Conservation (phyloP, 306 rosid genomes). For the Sophora flavescens region DNA sequence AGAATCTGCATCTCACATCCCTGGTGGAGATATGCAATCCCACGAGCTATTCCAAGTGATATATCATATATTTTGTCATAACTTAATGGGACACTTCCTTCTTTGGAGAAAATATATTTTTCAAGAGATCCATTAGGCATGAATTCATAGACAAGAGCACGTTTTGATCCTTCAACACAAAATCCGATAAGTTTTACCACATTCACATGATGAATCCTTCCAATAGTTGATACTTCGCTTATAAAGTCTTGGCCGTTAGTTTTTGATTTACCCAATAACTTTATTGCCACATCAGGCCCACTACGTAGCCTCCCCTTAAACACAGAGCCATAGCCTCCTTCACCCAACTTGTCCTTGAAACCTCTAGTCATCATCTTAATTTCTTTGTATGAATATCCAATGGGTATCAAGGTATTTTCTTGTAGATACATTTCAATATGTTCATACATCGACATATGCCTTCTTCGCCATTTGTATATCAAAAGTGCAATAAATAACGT, state of each 20-base stretch:
- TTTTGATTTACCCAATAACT: slow-evolving; percentile 36
- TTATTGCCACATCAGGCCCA: slow-evolving; percentile 32
- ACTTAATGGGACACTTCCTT: background rate
- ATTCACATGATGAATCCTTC: slow-evolving; percentile 48
- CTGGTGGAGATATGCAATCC: no score
- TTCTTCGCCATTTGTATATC: slow-evolving; percentile 8
- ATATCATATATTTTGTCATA: slow-evolving; percentile 10
- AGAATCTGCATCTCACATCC: no score
- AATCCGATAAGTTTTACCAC: slow-evolving; percentile 11
- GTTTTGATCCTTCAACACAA: no score
- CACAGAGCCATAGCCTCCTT: slow-evolving; percentile 41
- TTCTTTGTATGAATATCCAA: slow-evolving; percentile 30
- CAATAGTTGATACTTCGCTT: slow-evolving; percentile 38
- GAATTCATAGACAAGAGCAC: no score
- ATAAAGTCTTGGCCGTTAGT: slow-evolving; percentile 38
- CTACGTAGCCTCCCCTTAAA: slow-evolving; percentile 43
- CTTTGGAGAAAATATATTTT: background rate
- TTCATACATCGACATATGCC: no score
- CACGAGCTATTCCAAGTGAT: slow-evolving; percentile 42
- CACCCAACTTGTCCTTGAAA: slow-evolving; percentile 24
- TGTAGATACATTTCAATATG: no score
- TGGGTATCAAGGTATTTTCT: no score
- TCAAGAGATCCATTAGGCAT: no score
- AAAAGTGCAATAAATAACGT: background rate
- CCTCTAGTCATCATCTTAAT: slow-evolving; percentile 25